Evolutionary conservation across 75 land plant species (phyloP), one percentile per base, ranked within the genome.

Genomic region (Pinus taeda): DNA sequence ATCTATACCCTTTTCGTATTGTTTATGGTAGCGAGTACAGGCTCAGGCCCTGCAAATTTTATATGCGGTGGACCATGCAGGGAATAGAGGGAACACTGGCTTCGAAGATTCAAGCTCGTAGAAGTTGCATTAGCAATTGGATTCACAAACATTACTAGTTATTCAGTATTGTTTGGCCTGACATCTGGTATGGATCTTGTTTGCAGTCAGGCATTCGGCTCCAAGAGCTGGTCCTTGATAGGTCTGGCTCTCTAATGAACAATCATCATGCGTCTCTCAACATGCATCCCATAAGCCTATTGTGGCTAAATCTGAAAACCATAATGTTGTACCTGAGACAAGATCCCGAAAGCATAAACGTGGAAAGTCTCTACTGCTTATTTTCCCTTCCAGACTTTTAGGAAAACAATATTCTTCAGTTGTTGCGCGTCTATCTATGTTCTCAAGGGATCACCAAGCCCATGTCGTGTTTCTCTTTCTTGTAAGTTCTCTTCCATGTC

Each of bases 81-180:
- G 71, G 71, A 39, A 67, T 17, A 18, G 71, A 39, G 6, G 49
- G 20, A 7, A 45, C 45, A 6, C 3, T 8, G 3, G 9, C 20
- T 85, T 45, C 81, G 87, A 0, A 87, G 87, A 12, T 60, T 83
- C 15, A 79, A 85, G 76, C 86, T 85, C 4, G 87, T 86, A 0
- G 87, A 86, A 0, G 87, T 86, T 0, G 86, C 87, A 4, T 57
- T 83, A 33, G 75, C 86, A 4, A 79, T 85, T 12, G 87, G 88
- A 2, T 83, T 83, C 74, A 83, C 85, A 24, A 83, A 80, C 75
- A 83, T 83, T 59, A 80, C 85, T 4, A 94, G 96, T 79, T 93
- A 92, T 77, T 91, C 96, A 0, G 89, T 94, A 45, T 83, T 94
- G 42, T 82, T 84, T 1, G 87, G 87, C 57, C 76, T 85, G 0